These are phyloP conservation scores for Penium margaritaceum DNA, from an alignment of 139 green algal species.

Conservation along the genomic window DNA sequence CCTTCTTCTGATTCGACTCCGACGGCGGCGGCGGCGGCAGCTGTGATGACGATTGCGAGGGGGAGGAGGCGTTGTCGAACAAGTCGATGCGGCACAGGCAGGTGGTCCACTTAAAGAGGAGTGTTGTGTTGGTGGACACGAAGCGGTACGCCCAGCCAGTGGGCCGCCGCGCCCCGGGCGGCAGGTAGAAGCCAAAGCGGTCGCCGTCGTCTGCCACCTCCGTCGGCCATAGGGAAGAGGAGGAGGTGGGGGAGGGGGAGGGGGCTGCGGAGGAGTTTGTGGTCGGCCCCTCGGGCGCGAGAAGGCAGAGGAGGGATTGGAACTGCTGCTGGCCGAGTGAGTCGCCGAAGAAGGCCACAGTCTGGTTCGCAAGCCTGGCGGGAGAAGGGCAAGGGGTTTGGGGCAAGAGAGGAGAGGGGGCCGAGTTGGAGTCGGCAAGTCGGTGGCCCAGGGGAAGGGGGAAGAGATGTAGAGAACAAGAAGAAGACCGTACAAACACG, in stretches of 20 bases:
- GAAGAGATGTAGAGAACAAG: too few species aligned
- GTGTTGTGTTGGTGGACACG: constrained; percentile 17
- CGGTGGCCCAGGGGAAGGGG: too few species aligned
- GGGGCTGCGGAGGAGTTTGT: neutral
- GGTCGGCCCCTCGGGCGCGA: constrained; percentile 3
- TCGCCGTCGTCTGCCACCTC: neutral
- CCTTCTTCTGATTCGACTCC: neutral
- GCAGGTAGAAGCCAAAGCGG: neutral
- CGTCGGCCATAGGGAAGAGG: too few species aligned
- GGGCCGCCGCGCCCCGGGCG: neutral
- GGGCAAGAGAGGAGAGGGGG: too few species aligned
- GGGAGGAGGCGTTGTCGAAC: too few species aligned
- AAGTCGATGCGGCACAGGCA: constrained; percentile 21
- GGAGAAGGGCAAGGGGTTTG: too few species aligned
- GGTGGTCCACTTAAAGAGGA: constrained; percentile 14
- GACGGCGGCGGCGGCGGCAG: too few species aligned
- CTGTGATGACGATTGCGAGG: too few species aligned
- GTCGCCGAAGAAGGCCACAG: constrained; percentile 19
- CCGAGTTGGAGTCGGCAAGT: too few species aligned
- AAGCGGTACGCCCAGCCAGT: constrained; percentile 23
- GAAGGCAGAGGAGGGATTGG: constrained; percentile 27
- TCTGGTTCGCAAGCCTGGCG: constrained; percentile 9
- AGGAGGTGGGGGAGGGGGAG: neutral
- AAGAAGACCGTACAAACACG: too few species aligned
- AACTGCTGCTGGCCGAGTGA: constrained; percentile 28